Base-by-base conservation (phyloP, 202 grass and related monocot species). In the Hordeum pubiflorum region DNA sequence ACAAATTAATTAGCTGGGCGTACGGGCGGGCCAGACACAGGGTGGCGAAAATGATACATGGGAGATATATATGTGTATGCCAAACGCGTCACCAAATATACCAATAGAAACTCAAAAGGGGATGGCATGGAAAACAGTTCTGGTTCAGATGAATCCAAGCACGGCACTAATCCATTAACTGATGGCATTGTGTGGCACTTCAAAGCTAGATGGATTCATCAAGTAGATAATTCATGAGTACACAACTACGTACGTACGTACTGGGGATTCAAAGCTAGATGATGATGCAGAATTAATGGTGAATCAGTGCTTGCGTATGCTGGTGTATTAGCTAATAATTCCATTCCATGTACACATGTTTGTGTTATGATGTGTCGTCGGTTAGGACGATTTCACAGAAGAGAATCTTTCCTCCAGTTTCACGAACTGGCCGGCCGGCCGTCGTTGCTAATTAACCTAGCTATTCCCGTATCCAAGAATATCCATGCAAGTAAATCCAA, bases 221-320 rank as follows among this genome's bases (percentile, higher is more conserved):
- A 32, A 11, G 39, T 43, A 54, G 46, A 50, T 44, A 11, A 44
- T 14, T 14, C 13, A 12, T 34, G 13, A 44, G 41, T 44, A 44
- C 12, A 31, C 46, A 23, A 15, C 27, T 56, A 39, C 48, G 37
- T 62, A 62, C 37, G 36, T 43, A 4, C 17, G 33, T 66, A 11
- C 3, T 65, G 13, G 31, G 56, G 58, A 83, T 74, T 79, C 86
- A 83, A 84, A 84, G 76, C 15, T 63, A 36, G 78, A 76, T 56
- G 66, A 33, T 20, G 39, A 63, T 64, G 40, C 40, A 34, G 59
- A 22, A 78, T 5, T 50, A 21, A 13, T 32, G 38, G 27, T 10
- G 34, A 20, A 63, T 48, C 14, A 50, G 18, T 52, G 69, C 41
- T 50, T 50, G 44, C 44, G 44, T 50, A 50, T 50, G 14, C 15